phyloP scores from a whole-genome alignment of 1,139 yeast species.

The Saccharomyces hybrid region DNA sequence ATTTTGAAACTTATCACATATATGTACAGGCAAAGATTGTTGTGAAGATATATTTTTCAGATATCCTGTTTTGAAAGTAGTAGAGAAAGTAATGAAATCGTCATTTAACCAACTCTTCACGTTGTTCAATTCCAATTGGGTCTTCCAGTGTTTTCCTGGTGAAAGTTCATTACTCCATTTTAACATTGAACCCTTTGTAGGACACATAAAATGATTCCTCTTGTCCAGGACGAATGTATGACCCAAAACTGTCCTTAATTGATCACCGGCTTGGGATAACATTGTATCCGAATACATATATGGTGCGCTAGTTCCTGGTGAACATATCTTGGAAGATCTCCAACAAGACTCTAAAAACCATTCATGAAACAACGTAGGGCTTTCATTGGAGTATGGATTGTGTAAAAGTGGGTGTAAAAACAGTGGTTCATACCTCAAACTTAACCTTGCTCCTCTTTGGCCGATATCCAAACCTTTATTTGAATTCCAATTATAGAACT shows the following conservation, averaged over 20 bases:
- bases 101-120: constrained; percentile 32
- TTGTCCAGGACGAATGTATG: constrained; percentile 49
- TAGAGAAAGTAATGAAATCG: constrained; percentile 34
- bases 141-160: constrained; percentile 21
- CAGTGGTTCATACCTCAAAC: background rate
- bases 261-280: constrained; percentile 47
- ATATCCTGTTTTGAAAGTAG: constrained; percentile 47
- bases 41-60: constrained; percentile 35
- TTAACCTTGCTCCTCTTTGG: background rate
- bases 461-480: background rate
- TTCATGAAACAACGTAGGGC: constrained; percentile 1
- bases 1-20: constrained; percentile 48
- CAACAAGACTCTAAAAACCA: background rate
- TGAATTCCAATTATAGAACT: background rate
- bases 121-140: constrained; percentile 41
- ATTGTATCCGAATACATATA: constrained; percentile 25
- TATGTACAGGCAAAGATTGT: constrained; percentile 19
- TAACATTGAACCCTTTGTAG: constrained; percentile 49
- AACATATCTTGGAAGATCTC: background rate
- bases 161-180: constrained; percentile 50
- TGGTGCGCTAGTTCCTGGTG: background rate
- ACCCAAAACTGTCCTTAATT: constrained; percentile 50
- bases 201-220: constrained; percentile 49
- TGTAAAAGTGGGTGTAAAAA: background rate
- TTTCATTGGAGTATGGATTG: background rate